A percentile compares a stretch with the other conserved stretches of the same genome.
These are phyloP conservation scores for Galerina marginata DNA, from an alignment of 768 basidiomycete genomes.

Conservation along the genomic window DNA sequence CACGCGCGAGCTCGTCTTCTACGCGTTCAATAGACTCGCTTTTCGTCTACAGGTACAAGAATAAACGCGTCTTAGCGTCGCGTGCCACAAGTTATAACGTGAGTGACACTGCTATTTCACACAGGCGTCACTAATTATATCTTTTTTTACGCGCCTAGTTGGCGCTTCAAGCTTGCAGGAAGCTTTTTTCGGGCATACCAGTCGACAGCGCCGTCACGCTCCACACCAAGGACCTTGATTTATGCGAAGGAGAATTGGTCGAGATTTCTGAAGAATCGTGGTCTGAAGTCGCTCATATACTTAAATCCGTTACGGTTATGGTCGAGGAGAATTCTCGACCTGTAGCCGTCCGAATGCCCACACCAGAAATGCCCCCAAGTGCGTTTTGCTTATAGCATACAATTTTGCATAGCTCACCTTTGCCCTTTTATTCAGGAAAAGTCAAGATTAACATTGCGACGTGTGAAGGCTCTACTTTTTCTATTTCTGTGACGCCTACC, in stretches of 20 bases:
- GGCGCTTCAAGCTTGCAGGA: not conserved
- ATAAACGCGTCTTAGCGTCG: constrained; percentile 6
- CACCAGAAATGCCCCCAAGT: not conserved
- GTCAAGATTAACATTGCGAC: too few relatives aligned
- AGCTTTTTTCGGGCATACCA: constrained; percentile 4
- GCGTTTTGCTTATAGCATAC: not conserved
- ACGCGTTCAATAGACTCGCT: not conserved
- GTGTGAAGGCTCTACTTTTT: too few relatives aligned
- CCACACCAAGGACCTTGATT: constrained; percentile 10
- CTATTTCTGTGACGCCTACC: too few relatives aligned
- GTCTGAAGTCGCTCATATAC: not conserved
- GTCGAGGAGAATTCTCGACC: not conserved
- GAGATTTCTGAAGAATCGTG: constrained; percentile 9
- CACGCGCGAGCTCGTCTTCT: not conserved
- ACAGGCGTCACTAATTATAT: not conserved
- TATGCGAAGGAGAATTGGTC: constrained; percentile 11
- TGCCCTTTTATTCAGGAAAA: too few relatives aligned
- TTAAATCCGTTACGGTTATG: constrained; percentile 8
- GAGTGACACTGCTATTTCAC: not conserved
- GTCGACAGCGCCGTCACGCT: not conserved
- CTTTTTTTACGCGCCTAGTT: not conserved
- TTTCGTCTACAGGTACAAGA: constrained; percentile 7
- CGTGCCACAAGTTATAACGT: constrained; percentile 5
- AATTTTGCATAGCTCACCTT: not conserved
- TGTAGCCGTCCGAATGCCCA: not conserved